phyloP scores from a whole-genome alignment of 148 eudicot species.

The Tetragonia tetragonoides region DNA sequence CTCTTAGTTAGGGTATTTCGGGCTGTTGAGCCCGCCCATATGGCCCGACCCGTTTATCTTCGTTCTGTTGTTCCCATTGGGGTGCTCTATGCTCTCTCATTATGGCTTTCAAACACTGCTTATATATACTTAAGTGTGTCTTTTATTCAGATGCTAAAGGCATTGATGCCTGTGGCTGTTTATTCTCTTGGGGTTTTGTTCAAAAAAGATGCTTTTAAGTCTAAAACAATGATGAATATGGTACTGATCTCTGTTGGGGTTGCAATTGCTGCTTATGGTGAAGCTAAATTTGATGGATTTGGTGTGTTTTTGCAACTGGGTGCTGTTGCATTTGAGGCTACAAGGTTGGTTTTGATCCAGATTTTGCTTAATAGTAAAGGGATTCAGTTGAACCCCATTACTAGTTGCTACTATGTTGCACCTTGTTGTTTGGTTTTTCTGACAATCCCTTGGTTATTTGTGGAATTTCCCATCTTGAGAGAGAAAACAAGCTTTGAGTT shows the following conservation, averaged over 20 bases:
- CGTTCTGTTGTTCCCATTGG: conserved; percentile 61
- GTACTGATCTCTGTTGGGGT: conserved; percentile 57
- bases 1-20: conserved; percentile 37
- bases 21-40: conserved; percentile 41
- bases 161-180: conserved; percentile 65
- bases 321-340: conserved; percentile 59
- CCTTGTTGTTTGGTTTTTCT: conserved; percentile 54
- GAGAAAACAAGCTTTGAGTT: conserved; percentile 27
- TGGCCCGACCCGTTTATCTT: conserved; percentile 37
- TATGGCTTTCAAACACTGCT: conserved; percentile 75
- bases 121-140: conserved; percentile 66
- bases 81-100: conserved; percentile 49
- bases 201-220: conserved; percentile 39
- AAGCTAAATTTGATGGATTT: conserved; percentile 50
- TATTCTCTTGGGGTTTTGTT: conserved; percentile 46
- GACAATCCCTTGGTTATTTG: conserved; percentile 52
- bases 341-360: conserved; percentile 59
- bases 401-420: conserved; percentile 60
- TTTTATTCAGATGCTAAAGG: conserved; percentile 71
- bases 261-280: conserved; percentile 64
- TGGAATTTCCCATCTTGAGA: conserved; percentile 47
- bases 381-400: conserved; percentile 54
- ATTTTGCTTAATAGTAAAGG: conserved; percentile 60
- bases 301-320: conserved; percentile 54
- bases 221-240: conserved; percentile 52